phyloP scores from a whole-genome alignment of 371 early-diverging fungal species.

The Dinochytrium kinnereticum region DNA sequence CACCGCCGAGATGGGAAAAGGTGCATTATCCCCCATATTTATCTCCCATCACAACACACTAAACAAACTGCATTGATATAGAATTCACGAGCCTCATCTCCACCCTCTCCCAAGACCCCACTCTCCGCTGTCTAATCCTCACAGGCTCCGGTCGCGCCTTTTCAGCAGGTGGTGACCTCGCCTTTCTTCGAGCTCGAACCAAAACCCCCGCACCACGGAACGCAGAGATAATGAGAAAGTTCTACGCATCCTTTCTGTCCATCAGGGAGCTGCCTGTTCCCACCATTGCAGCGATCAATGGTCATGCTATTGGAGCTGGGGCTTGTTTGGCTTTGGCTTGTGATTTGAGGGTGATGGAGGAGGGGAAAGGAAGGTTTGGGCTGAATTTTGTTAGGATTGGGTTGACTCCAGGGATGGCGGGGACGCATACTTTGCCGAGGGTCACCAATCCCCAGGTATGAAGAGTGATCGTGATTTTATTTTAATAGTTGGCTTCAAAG shows the following conservation, averaged over 20 bases:
- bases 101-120: constrained; percentile 18
- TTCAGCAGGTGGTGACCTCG: constrained; percentile 45
- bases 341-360: constrained; percentile 39
- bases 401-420: constrained; percentile 48
- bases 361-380: constrained; percentile 36
- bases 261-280: constrained; percentile 39
- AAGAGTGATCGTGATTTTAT: neutral
- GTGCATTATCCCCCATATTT: neutral
- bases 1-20: constrained; percentile 35
- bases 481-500: neutral
- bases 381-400: constrained; percentile 50
- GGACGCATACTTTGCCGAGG: constrained; percentile 23
- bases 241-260: constrained; percentile 39
- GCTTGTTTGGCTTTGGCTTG: constrained; percentile 41
- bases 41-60: neutral
- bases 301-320: constrained; percentile 46
- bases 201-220: constrained; percentile 23
- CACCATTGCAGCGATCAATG: constrained; percentile 46
- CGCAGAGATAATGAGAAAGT: constrained; percentile 40
- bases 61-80: neutral
- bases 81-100: neutral
- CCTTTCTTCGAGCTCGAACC: constrained; percentile 37
- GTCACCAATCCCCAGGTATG: constrained; percentile 20
- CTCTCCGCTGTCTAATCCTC: constrained; percentile 37
- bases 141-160: constrained; percentile 44